Evolutionary conservation across 495 filamentous ascomycete species (phyloP).

Genomic region (Neurospora africana): DNA sequence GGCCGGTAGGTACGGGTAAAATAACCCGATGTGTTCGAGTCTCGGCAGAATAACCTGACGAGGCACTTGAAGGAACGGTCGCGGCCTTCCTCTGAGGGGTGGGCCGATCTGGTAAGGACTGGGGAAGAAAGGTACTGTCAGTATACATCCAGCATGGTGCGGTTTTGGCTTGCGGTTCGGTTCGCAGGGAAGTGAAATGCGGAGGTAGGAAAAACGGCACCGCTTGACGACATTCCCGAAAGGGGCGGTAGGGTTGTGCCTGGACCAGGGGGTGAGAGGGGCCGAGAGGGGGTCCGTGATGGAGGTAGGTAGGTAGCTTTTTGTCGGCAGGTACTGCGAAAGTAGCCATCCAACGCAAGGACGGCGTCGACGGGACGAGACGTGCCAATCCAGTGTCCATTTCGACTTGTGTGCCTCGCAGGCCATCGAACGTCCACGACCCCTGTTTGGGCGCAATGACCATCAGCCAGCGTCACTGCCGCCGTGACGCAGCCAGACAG

Average conservation of each 20-base stretch:
- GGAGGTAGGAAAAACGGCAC: slow-evolving; percentile 23
- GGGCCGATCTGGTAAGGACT: slow-evolving; percentile 13
- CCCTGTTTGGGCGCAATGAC: neutral
- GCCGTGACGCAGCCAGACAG: neutral
- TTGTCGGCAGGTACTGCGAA: neutral
- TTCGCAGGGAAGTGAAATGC: slow-evolving; percentile 14
- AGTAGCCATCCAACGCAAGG: neutral
- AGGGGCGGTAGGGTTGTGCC: slow-evolving; percentile 5
- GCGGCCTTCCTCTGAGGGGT: neutral
- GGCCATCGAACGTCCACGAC: neutral
- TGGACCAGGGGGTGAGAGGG: slow-evolving; percentile 1
- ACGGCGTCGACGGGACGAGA: neutral
- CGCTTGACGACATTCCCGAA: slow-evolving; percentile 26
- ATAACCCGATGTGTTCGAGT: neutral
- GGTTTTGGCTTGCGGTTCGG: slow-evolving; percentile 9
- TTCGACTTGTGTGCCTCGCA: neutral
- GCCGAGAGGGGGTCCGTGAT: neutral
- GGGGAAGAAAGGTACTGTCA: neutral
- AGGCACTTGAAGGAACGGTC: neutral
- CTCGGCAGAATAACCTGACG: neutral
- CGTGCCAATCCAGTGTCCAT: neutral
- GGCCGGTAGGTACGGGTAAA: neutral
- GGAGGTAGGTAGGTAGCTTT: neutral
- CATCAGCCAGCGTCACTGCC: neutral
- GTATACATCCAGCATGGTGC: neutral